Conservation (phyloP, 1,139 yeast species). For the Protomyces inundatus region DNA sequence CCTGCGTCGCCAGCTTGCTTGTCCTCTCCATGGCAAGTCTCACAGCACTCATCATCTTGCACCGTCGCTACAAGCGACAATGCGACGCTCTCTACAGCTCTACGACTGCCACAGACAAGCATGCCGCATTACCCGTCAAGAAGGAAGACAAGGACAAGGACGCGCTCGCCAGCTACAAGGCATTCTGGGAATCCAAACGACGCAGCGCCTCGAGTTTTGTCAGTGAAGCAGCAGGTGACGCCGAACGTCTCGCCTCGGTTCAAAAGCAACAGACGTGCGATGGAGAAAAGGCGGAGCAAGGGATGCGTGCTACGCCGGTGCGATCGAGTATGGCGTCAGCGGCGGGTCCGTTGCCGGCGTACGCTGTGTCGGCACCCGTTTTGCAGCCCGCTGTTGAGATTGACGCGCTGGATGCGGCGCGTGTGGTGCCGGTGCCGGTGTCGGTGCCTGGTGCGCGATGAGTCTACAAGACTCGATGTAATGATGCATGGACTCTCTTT, state of each 20-base stretch:
- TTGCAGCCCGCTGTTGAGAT: not conserved
- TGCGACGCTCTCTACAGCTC: not conserved
- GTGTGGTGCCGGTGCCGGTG: not conserved
- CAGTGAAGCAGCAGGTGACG: conserved; percentile 11
- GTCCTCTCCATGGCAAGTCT: not conserved
- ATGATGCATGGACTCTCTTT: no score
- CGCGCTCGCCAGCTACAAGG: conserved; percentile 19
- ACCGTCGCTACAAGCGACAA: not conserved
- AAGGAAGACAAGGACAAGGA: conserved; percentile 1
- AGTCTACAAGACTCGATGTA: no score
- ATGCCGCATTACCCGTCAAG: not conserved
- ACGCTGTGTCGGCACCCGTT: not conserved
- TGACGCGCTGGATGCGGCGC: not conserved
- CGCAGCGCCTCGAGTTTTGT: conserved; percentile 14
- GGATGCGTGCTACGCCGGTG: not conserved
- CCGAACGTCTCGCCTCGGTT: conserved; percentile 5
- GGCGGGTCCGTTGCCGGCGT: not conserved
- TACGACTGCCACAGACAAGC: not conserved
- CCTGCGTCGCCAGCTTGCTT: not conserved
- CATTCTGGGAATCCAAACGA: conserved; percentile 21
- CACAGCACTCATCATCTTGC: not conserved
- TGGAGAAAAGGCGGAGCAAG: not conserved
- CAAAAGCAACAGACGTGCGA: not conserved
- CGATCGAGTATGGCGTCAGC: not conserved
- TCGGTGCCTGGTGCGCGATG: not conserved